Evolutionary conservation across 371 early-diverging fungal species (phyloP).

Genomic region (Haplosporangium sp.): DNA sequence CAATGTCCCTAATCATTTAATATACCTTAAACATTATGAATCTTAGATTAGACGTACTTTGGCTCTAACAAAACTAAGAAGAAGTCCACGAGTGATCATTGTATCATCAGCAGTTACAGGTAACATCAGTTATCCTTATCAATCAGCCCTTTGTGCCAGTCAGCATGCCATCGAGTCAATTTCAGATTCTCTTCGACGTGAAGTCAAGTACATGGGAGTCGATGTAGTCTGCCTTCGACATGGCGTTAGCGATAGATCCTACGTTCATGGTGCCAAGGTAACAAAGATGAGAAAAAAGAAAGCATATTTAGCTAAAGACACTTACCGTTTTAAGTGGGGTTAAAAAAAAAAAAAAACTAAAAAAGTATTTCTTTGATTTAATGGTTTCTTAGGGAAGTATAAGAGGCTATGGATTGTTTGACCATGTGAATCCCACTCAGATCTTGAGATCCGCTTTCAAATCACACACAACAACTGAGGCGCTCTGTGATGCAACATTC

Average conservation of each 20-base stretch:
- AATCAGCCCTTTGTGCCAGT: slow-evolving; percentile 43
- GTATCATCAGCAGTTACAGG: slow-evolving; percentile 38
- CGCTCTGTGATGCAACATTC: slow-evolving; percentile 27
- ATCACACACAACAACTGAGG: slow-evolving; percentile 17
- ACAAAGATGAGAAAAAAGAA: not conserved
- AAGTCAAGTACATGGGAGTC: slow-evolving; percentile 32
- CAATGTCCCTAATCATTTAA: too few species aligned
- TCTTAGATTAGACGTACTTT: slow-evolving; percentile 34
- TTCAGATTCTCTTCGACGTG: slow-evolving; percentile 53
- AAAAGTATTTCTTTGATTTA: too few species aligned
- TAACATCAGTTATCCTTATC: slow-evolving; percentile 36
- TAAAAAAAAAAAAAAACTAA: too few species aligned
- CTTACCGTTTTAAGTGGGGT: too few species aligned
- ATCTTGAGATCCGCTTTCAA: slow-evolving; percentile 23
- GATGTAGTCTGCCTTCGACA: slow-evolving; percentile 38
- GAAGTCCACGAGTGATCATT: slow-evolving; percentile 33
- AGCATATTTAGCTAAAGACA: too few species aligned
- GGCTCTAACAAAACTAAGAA: slow-evolving; percentile 32
- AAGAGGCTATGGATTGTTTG: slow-evolving; percentile 24
- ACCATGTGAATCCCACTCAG: slow-evolving; percentile 20
- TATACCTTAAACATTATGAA: too few species aligned
- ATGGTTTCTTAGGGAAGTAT: slow-evolving; percentile 7
- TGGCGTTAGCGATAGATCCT: slow-evolving; percentile 26
- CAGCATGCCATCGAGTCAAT: slow-evolving; percentile 47
- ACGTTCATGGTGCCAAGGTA: slow-evolving; percentile 34